Percentiles rank a stretch among this genome's conserved stretches.
Conservation (phyloP, 2,329 filamentous ascomycete genomes). For the Clarireedia paspali region DNA sequence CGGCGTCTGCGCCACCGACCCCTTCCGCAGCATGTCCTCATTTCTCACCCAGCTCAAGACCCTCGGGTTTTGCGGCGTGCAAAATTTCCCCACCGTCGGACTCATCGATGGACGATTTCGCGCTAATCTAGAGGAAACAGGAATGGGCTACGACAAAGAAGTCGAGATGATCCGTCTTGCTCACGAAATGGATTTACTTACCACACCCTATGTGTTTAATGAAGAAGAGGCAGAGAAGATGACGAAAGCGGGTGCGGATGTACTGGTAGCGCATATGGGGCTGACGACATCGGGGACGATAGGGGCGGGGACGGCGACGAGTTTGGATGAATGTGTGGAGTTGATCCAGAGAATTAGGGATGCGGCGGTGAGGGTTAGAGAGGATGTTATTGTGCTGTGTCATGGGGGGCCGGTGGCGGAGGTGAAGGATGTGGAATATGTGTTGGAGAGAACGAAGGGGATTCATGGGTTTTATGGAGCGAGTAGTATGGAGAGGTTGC, state of each 20-base stretch:
- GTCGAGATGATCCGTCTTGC: constrained; percentile 60
- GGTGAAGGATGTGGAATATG: constrained; percentile 55
- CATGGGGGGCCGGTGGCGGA: constrained; percentile 62
- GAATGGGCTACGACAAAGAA: constrained; percentile 60
- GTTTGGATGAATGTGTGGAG: constrained; percentile 54
- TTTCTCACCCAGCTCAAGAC: constrained; percentile 54
- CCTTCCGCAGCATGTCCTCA: constrained; percentile 52
- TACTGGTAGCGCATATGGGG: constrained; percentile 62
- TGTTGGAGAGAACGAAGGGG: constrained; percentile 51
- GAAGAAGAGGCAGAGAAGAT: constrained; percentile 53
- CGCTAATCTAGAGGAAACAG: constrained; percentile 61
- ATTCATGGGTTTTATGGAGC: constrained; percentile 68
- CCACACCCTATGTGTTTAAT: constrained; percentile 64
- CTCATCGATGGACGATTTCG: constrained; percentile 63
- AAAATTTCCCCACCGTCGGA: constrained; percentile 69
- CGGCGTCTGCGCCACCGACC: constrained; percentile 64
- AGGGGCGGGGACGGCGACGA: constrained; percentile 53
- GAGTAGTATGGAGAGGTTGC: constrained; percentile 61
- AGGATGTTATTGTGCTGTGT: constrained; percentile 58
- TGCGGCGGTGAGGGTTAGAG: constrained; percentile 46
- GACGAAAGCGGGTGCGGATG: constrained; percentile 57
- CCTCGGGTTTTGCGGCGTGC: constrained; percentile 60
- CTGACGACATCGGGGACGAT: constrained; percentile 58
- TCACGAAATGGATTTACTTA: constrained; percentile 51
- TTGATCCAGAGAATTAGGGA: constrained; percentile 57